Conservation (phyloP, 2,329 filamentous ascomycete genomes). For the Pyrenochaeta sp. region DNA sequence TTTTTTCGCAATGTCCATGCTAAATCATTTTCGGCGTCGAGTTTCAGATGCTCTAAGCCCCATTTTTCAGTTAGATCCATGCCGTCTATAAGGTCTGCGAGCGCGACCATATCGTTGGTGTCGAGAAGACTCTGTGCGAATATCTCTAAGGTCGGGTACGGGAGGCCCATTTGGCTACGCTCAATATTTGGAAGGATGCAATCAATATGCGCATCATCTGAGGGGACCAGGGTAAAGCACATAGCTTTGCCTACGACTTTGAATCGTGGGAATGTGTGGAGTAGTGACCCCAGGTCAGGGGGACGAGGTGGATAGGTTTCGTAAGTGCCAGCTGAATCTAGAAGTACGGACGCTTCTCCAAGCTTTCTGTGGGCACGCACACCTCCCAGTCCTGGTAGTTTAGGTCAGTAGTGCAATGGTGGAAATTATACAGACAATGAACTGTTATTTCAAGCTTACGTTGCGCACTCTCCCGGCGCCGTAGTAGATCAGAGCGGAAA, state of each 20-base stretch:
- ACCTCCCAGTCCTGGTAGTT: constrained; percentile 3
- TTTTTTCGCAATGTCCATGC: constrained; percentile 3
- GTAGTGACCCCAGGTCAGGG: not conserved
- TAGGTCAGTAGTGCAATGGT: constrained; percentile 2
- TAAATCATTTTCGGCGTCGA: constrained; percentile 2
- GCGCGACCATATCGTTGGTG: constrained; percentile 1
- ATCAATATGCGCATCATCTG: constrained; percentile 4
- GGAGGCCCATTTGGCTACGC: constrained; percentile 4
- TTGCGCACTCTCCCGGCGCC: constrained; percentile 3
- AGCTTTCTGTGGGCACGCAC: constrained; percentile 4
- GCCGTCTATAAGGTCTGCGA: constrained; percentile 2
- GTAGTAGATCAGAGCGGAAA: constrained; percentile 4
- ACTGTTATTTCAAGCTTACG: not conserved
- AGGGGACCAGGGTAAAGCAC: constrained; percentile 4
- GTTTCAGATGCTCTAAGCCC: constrained; percentile 3
- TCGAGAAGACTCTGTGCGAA: constrained; percentile 7
- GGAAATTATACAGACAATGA: not conserved
- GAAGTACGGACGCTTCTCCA: constrained; percentile 4
- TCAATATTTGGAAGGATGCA: constrained; percentile 2
- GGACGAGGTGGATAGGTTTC: constrained; percentile 4
- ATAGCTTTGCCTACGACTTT: constrained; percentile 4
- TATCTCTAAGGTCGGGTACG: constrained; percentile 3
- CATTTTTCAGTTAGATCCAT: constrained; percentile 5
- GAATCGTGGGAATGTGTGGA: constrained; percentile 5
- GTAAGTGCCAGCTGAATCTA: constrained; percentile 2